Conservation (phyloP, 1,284 basidiomycete species). For the Ustilago trichophora region DNA sequence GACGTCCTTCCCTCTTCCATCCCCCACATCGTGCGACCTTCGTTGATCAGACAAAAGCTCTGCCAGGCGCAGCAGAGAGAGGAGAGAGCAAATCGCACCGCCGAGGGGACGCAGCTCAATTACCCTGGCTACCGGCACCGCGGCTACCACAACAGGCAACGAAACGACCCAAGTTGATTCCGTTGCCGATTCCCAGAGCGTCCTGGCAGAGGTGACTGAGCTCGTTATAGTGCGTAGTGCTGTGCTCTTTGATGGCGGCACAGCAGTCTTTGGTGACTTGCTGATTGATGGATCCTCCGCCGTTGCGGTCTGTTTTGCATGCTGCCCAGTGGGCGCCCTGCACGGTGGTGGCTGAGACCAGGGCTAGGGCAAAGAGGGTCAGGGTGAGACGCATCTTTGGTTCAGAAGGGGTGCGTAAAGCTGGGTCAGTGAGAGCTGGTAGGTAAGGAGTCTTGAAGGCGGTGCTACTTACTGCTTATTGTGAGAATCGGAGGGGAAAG, state of each 20-base stretch:
- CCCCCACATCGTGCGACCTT: too few species aligned
- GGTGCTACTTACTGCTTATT: too few species aligned
- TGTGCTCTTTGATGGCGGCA: constrained; percentile 6
- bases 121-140: constrained; percentile 2
- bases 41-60: too few species aligned
- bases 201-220: constrained; percentile 2
- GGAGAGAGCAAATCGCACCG: neutral
- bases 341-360: neutral
- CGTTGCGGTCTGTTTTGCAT: constrained; percentile 1
- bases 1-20: neutral
- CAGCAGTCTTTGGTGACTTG: constrained; percentile 26
- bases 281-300: neutral
- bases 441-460: neutral
- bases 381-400: neutral
- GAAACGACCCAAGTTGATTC: constrained; percentile 6
- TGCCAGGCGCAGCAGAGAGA: neutral
- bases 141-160: neutral
- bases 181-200: constrained; percentile 2
- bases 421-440: neutral
- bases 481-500: too few species aligned
- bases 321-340: neutral
- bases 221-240: constrained; percentile 6
- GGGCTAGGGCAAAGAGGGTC: neutral
- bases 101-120: neutral
- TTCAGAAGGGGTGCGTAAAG: neutral